Evolutionary conservation across 2,329 filamentous ascomycete genomes (phyloP).

Genomic region (Epichloe gansuensis): DNA sequence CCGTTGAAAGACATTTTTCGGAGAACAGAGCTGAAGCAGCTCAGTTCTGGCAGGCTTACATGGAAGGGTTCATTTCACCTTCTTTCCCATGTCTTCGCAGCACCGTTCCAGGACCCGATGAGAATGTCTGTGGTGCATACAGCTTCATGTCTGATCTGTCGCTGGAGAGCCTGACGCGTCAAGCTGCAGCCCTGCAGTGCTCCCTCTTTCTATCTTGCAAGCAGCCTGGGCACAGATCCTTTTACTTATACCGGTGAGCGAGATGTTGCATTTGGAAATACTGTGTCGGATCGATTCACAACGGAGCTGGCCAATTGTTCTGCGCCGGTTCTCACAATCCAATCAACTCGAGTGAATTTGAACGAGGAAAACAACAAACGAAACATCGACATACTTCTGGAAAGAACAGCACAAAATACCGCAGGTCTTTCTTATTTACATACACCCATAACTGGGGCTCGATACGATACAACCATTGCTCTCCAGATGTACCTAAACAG

Average conservation of each 20-base stretch:
- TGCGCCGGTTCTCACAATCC: neutral
- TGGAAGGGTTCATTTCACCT: constrained; percentile 12
- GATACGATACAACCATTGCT: constrained; percentile 23
- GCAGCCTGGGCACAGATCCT: constrained; percentile 24
- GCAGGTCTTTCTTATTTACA: neutral
- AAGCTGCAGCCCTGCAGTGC: constrained; percentile 11
- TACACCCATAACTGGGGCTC: constrained; percentile 2
- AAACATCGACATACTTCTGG: neutral
- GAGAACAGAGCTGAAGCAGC: constrained; percentile 8
- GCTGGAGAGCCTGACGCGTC: constrained; percentile 7
- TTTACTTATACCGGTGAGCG: constrained; percentile 19
- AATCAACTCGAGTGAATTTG: neutral
- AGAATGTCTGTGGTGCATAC: constrained; percentile 3
- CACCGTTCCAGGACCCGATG: neutral
- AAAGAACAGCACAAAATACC: neutral
- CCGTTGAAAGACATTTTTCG: constrained; percentile 8
- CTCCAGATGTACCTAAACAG: constrained; percentile 18
- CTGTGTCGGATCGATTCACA: constrained; percentile 17
- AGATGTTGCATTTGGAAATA: constrained; percentile 22
- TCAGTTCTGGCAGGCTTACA: constrained; percentile 1
- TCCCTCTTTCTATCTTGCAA: constrained; percentile 24
- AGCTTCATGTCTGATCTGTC: constrained; percentile 7
- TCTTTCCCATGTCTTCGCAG: neutral
- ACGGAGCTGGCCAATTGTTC: neutral
- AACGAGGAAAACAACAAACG: too few relatives aligned